These are phyloP conservation scores for Trametopsis cervina DNA, from an alignment of 768 basidiomycete genomes.

Conservation along the genomic window DNA sequence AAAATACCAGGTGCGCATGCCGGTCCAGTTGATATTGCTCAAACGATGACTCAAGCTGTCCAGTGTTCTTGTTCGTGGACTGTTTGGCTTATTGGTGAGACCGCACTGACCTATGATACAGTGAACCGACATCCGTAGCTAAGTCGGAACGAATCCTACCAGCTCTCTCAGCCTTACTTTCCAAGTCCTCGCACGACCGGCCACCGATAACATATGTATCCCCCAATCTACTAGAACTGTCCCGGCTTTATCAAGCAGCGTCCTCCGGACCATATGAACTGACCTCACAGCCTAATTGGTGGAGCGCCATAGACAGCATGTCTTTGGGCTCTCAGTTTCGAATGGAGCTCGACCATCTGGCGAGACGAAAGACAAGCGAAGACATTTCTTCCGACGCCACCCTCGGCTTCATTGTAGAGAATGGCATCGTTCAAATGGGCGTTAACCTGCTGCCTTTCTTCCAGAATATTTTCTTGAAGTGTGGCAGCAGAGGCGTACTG, in stretches of 20 bases:
- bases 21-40: neutral
- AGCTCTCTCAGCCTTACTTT: constrained; percentile 39
- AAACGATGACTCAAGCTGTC: neutral
- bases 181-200: constrained; percentile 17
- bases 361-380: constrained; percentile 38
- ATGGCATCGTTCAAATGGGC: constrained; percentile 76
- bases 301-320: constrained; percentile 57
- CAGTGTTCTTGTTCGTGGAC: constrained; percentile 72
- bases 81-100: neutral
- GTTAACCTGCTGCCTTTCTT: constrained; percentile 81
- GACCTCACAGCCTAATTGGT: constrained; percentile 52
- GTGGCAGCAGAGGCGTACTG: constrained; percentile 63
- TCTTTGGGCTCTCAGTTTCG: constrained; percentile 64
- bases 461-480: constrained; percentile 79
- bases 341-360: constrained; percentile 54
- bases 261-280: constrained; percentile 39
- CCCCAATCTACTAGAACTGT: constrained; percentile 81
- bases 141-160: constrained; percentile 72
- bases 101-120: constrained; percentile 23
- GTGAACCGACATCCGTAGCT: constrained; percentile 88
- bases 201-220: constrained; percentile 66
- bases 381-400: constrained; percentile 30
- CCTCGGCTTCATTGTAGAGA: constrained; percentile 55
- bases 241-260: constrained; percentile 46
- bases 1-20: constrained; percentile 46